Base-by-base conservation (phyloP, 306 rosid species). In the Acmispon strigosus region DNA sequence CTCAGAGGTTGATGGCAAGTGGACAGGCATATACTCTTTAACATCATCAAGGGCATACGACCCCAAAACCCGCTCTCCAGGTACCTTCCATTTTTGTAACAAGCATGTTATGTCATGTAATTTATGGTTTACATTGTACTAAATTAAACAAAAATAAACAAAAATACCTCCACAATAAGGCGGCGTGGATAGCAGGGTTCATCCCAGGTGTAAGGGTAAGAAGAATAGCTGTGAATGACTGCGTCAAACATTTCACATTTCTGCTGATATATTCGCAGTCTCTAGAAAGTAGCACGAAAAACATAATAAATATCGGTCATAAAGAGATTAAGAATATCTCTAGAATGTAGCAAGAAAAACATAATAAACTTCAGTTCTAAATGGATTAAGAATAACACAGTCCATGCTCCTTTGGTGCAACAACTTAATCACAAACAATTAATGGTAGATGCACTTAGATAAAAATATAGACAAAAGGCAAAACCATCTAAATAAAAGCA, bases 111-210 rank as follows among this genome's bases (percentile, higher is more conserved):
- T 14, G 76, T 62, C 36, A 72, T 65, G 56, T 80, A 44, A 57
- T 79, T 29, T 52, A 44, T 53, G 34, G 41, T 58, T 63, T 49
- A n/a, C 39, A 82, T 37, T 8, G 34, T 6, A 51, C 18, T 50
- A 58, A 12, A 48, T 2, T 10, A 9, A 45, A n/a, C n/a, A n/a
- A 60, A 75, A 58, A 3, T 27, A 27, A 27, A 27, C 32, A 27
- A 2, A 27, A 34, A 8, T 36, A 93, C 98, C 98, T 90, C 98
- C 54, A 93, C 83, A 60, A 77, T 78, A 50, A 93, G 92, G 66
- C 98, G 97, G 77, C 79, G 98, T 51, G 98, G 94, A 76, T 81
- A 87, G 83, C 88, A 88, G 55, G 97, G 98, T 78, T 93, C 98
- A 69, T 93, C 98, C 98, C 98, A 93, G 49, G 97, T 85, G 84